Conservation (phyloP, 2,329 filamentous ascomycete genomes). For the Botrytis squamosa region DNA sequence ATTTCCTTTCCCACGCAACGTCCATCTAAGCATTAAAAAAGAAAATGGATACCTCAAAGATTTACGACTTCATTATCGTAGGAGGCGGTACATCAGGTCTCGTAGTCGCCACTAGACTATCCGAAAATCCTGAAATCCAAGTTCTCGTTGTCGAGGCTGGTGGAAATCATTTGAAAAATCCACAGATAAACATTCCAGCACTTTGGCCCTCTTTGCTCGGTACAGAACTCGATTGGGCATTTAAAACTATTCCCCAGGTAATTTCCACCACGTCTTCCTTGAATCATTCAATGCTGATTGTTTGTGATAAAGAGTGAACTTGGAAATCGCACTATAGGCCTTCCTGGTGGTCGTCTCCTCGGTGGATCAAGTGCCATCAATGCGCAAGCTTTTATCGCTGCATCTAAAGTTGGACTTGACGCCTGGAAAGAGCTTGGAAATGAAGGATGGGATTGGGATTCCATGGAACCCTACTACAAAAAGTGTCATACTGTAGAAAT, state of each 20-base stretch:
- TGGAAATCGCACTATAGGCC: slow-evolving; percentile 25
- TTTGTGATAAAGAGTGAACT: background rate
- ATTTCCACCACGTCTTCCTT: slow-evolving; percentile 14
- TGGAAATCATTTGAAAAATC: slow-evolving; percentile 39
- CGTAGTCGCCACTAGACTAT: slow-evolving; percentile 38
- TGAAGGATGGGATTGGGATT: slow-evolving; percentile 43
- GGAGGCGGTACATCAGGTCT: background rate
- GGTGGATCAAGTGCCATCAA: slow-evolving; percentile 43
- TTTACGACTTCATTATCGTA: background rate
- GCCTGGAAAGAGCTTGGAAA: slow-evolving; percentile 45
- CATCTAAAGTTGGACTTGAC: slow-evolving; percentile 36
- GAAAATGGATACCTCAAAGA: background rate
- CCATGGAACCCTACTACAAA: slow-evolving; percentile 41
- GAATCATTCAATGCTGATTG: slow-evolving; percentile 4
- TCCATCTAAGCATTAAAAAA: background rate
- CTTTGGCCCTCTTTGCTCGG: slow-evolving; percentile 25
- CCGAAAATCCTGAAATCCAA: slow-evolving; percentile 41
- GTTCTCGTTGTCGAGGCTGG: slow-evolving; percentile 46
- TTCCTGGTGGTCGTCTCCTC: slow-evolving; percentile 38
- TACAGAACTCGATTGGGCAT: slow-evolving; percentile 45
- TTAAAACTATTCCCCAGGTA: slow-evolving; percentile 42
- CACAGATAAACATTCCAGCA: slow-evolving; percentile 40
- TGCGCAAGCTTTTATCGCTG: slow-evolving; percentile 31
- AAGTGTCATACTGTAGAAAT: slow-evolving; percentile 37
- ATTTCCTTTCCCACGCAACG: background rate